Percentiles rank a stretch among this genome's conserved stretches.
These are phyloP conservation scores for Acanthamoeba healyi DNA, from an alignment of 208 protist species.

Conservation along the genomic window DNA sequence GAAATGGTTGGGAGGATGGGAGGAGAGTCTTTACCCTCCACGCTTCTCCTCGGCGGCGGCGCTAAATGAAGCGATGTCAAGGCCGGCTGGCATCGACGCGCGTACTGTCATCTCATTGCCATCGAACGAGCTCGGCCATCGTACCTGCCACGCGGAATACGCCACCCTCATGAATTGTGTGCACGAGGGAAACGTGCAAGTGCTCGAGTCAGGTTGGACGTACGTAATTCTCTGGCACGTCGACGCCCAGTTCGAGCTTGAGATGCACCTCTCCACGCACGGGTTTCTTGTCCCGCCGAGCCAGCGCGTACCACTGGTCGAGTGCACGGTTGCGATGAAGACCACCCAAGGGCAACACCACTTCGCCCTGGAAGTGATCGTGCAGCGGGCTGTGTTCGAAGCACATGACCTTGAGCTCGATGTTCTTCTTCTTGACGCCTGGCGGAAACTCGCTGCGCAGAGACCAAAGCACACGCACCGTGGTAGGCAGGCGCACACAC, in stretches of 20 bases:
- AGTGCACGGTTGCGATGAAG: background rate
- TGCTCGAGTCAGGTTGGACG: too few relatives aligned
- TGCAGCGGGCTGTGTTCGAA: slow-evolving; percentile 48
- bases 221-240: background rate
- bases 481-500: too few relatives aligned
- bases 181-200: too few relatives aligned
- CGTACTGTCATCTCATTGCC: background rate
- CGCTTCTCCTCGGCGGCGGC: background rate
- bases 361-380: slow-evolving; percentile 39
- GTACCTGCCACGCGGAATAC: background rate
- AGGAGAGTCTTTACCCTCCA: background rate
- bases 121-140: background rate
- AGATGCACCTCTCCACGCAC: background rate
- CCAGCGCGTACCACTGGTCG: slow-evolving; percentile 41
- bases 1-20: too few relatives aligned
- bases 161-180: too few relatives aligned
- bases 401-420: slow-evolving; percentile 14
- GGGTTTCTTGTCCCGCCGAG: slow-evolving; percentile 8
- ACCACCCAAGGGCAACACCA: background rate
- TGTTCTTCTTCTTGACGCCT: background rate
- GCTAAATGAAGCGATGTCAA: background rate
- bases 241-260: slow-evolving; percentile 8
- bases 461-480: background rate
- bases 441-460: background rate
- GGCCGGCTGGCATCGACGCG: background rate